A percentile compares a stretch with the other conserved stretches of the same genome.
phyloP scores from a whole-genome alignment of 177 flowering plant genomes.

The Telopea speciosissima region DNA sequence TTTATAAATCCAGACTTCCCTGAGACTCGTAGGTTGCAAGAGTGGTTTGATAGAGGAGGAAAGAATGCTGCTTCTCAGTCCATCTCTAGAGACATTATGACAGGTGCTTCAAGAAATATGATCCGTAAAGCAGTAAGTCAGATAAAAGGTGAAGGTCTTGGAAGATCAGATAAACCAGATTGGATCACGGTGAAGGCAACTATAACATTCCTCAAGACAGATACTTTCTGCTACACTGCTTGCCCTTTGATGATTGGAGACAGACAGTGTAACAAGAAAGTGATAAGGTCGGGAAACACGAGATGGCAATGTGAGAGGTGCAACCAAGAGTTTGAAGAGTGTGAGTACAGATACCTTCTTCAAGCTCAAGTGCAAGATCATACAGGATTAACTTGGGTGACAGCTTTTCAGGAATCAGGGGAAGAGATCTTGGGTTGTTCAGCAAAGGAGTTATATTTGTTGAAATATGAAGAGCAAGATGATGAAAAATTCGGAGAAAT shows the following conservation, averaged over 20 bases:
- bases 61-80: conserved; percentile 53
- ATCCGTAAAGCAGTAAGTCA: conserved; percentile 73
- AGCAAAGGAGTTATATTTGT: conserved; percentile 68
- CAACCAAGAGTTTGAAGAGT: conserved; percentile 76
- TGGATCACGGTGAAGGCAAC: conserved; percentile 81
- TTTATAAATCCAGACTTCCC: conserved; percentile 81
- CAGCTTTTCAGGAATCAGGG: conserved; percentile 94
- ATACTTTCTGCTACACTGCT: conserved; percentile 83
- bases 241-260: conserved; percentile 95
- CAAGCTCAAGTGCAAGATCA: conserved; percentile 92
- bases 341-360: conserved; percentile 90
- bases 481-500: conserved; percentile 54
- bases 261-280: conserved; percentile 86
- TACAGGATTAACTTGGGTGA: conserved; percentile 87
- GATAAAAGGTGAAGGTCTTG: conserved; percentile 90
- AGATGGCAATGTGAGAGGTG: conserved; percentile 93
- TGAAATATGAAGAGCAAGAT: conserved; percentile 63
- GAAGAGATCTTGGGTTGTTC: conserved; percentile 82
- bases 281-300: conserved; percentile 47
- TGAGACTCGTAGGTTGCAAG: conserved; percentile 55
- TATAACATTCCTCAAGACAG: conserved; percentile 70
- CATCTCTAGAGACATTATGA: conserved; percentile 63
- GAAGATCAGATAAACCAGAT: conserved; percentile 82
- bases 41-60: conserved; percentile 81
- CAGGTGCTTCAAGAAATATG: conserved; percentile 50